Evolutionary conservation across 352 stramenopile species (phyloP).

Genomic region (Aphanomyces invadans): DNA sequence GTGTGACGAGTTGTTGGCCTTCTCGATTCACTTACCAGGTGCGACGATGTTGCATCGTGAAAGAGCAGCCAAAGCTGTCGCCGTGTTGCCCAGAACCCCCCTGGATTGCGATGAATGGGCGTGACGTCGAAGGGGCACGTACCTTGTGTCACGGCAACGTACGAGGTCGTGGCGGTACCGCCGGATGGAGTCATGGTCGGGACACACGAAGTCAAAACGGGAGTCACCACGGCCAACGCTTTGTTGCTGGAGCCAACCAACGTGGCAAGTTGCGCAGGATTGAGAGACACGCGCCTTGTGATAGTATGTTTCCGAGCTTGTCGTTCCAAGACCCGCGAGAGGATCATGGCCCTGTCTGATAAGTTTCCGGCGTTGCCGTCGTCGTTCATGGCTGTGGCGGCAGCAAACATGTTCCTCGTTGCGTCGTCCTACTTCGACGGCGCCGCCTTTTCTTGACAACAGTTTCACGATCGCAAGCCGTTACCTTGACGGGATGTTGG

Average conservation of each 20-base stretch:
- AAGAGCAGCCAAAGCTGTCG: neutral
- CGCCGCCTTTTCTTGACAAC: too few species aligned
- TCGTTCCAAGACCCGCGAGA: neutral
- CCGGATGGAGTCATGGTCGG: neutral
- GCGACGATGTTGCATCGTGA: constrained; percentile 2
- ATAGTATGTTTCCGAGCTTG: constrained; percentile 2
- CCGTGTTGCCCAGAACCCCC: neutral
- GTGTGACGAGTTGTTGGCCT: neutral
- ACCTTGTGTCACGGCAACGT: neutral
- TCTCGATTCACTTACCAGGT: neutral
- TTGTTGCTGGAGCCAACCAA: neutral
- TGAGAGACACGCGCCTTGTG: neutral
- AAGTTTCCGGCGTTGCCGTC: neutral
- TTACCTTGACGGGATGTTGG: too few species aligned
- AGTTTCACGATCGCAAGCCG: too few species aligned
- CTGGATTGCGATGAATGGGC: neutral
- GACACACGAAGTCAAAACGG: neutral
- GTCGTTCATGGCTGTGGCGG: neutral
- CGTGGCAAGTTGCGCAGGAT: neutral
- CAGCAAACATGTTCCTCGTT: neutral
- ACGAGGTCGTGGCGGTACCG: neutral
- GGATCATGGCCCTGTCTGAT: neutral
- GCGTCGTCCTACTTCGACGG: too few species aligned
- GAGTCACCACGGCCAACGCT: neutral
- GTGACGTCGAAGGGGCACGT: too few species aligned